These are phyloP conservation scores for Fusarium devonianum DNA, from an alignment of 2,329 filamentous ascomycete genomes.

Conservation along the genomic window DNA sequence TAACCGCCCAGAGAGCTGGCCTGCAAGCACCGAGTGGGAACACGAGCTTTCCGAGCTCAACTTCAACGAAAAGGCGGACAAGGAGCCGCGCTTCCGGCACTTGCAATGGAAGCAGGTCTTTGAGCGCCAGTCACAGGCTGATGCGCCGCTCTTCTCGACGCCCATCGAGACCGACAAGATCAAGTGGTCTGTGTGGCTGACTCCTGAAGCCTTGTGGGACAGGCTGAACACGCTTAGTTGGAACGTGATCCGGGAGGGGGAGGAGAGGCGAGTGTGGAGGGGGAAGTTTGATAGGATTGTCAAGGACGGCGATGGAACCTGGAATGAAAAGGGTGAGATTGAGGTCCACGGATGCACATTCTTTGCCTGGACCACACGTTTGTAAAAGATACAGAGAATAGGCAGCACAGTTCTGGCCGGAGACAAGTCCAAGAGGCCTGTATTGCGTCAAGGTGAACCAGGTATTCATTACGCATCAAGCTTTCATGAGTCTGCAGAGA, in stretches of 20 bases:
- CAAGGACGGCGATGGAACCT: conserved; percentile 59
- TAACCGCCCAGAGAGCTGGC: conserved; percentile 67
- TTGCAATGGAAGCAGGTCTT: conserved; percentile 70
- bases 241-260: conserved; percentile 64
- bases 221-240: conserved; percentile 73
- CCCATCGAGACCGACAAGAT: conserved; percentile 63
- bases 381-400: conserved; percentile 23
- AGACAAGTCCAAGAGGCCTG: not conserved
- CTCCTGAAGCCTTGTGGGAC: conserved; percentile 68
- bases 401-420: not conserved
- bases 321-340: conserved; percentile 68
- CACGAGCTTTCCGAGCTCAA: conserved; percentile 66
- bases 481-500: conserved; percentile 65
- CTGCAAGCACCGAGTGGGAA: conserved; percentile 67
- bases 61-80: conserved; percentile 59
- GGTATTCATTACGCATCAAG: conserved; percentile 28
- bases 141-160: conserved; percentile 62
- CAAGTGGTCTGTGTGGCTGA: conserved; percentile 58
- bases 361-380: conserved; percentile 66
- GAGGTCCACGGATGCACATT: conserved; percentile 70
- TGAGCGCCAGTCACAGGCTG: conserved; percentile 60
- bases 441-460: conserved; percentile 16
- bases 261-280: conserved; percentile 57
- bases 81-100: conserved; percentile 70
- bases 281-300: conserved; percentile 63